Base-by-base conservation (phyloP, 2,329 filamentous ascomycete species). In the Fonsecaea multimorphosa region DNA sequence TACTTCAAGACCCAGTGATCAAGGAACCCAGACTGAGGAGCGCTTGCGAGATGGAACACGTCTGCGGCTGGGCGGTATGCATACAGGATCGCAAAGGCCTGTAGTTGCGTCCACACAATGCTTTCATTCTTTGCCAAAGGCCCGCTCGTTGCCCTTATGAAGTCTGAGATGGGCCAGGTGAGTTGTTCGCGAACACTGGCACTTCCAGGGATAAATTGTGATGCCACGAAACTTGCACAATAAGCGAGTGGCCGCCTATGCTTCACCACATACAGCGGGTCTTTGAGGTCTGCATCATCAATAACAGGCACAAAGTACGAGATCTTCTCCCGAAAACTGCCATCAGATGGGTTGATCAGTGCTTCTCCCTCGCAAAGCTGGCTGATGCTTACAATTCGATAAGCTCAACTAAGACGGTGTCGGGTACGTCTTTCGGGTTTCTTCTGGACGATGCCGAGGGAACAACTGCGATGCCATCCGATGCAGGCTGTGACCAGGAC, bases 61-160 rank as follows among this genome's bases (percentile, higher is more conserved):
- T 65, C 57, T 38, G 34, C 51, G 19, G 56, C 51, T 22, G 63
- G 49, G 27, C 38, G 51, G 27, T 65, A 65, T 7, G 63, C 63
- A 40, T 61, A 65, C 19, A 65, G 57, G n/a, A 65, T 31, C 12
- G 63, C 63, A 29, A 61, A 46, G 29, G 56, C 63, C 51, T 61
- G 63, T 14, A 65, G 34, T 38, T 65, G 49, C 3, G 57, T 65
- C 63, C 63, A 65, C 11, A 56, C 22, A 44, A 11, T 27, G 19
- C 51, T 24, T 51, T 65, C 49, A 32, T 61, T 19, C 22, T 44
- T 24, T 27, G 56, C 34, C 49, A 65, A n/a, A 16, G 49, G 57
- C 12, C 89, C 92, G 74, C 89, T 87, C 51, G 93, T 92, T 1
- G 90, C 89, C 70, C 92, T 89, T 72, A 98, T 94, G 78, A 98